Conservation (phyloP, 2,329 filamentous ascomycete genomes). For the Dichotomopilus funicola region DNA sequence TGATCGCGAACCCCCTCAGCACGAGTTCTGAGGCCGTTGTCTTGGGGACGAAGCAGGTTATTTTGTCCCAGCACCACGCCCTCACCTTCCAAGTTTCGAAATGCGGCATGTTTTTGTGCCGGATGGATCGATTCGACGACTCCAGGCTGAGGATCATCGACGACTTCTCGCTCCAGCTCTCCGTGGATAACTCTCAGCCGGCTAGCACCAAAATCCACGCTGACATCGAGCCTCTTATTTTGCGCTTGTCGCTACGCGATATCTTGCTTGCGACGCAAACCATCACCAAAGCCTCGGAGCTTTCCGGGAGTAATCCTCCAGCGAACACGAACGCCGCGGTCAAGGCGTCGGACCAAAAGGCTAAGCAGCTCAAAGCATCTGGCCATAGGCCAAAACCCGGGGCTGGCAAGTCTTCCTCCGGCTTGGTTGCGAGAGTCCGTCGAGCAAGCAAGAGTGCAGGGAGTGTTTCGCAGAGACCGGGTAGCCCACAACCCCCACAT, state of each 20-base stretch:
- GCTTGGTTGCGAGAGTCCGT: conserved; percentile 34
- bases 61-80: conserved; percentile 89
- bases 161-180: conserved; percentile 88
- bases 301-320: conserved; percentile 53
- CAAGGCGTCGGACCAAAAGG: conserved; percentile 47
- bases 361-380: conserved; percentile 44
- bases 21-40: conserved; percentile 93
- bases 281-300: conserved; percentile 79
- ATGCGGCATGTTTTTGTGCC: conserved; percentile 95
- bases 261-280: conserved; percentile 93
- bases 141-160: conserved; percentile 87
- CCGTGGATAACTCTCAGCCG: conserved; percentile 63
- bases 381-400: conserved; percentile 50
- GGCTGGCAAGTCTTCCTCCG: conserved; percentile 50
- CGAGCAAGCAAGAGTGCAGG: conserved; percentile 20
- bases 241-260: conserved; percentile 86
- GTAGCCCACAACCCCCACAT: conserved; percentile 23
- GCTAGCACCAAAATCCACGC: conserved; percentile 74
- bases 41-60: conserved; percentile 84
- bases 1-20: conserved; percentile 90
- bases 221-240: conserved; percentile 82
- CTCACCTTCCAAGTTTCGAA: conserved; percentile 89
- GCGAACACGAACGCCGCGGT: conserved; percentile 39
- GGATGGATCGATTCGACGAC: conserved; percentile 96
- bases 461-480: conserved; percentile 4